Percentiles rank a stretch among this genome's conserved stretches.
Conservation (phyloP, 805 yeast species). For the Cyberlindnera japonica region DNA sequence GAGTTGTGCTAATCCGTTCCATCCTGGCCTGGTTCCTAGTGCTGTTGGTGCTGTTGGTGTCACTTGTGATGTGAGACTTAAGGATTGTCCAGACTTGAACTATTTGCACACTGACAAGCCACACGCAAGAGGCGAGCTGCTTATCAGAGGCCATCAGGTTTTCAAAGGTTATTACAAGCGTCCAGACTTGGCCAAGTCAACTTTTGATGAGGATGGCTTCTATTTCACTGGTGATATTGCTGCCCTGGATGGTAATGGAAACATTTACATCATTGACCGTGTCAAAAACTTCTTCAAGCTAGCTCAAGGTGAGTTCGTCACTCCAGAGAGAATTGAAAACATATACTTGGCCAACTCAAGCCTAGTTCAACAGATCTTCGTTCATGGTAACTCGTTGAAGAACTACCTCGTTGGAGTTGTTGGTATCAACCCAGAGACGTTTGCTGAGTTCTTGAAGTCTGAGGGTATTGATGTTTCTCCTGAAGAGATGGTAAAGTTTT, state of each 20-base stretch:
- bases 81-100: constrained; percentile 46
- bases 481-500: constrained; percentile 2
- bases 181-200: constrained; percentile 42
- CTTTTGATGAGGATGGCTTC: constrained; percentile 48
- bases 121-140: constrained; percentile 43
- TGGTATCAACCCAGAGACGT: constrained; percentile 46
- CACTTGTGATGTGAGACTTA: constrained; percentile 44
- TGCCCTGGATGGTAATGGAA: constrained; percentile 39
- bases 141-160: constrained; percentile 52
- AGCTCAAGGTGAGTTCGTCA: constrained; percentile 53
- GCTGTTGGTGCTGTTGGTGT: constrained; percentile 41
- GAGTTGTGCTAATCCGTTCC: constrained; percentile 27
- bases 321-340: constrained; percentile 66
- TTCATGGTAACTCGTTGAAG: constrained; percentile 53
- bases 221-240: constrained; percentile 60
- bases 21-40: neutral
- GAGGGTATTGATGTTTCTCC: constrained; percentile 5
- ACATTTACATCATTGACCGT: constrained; percentile 49
- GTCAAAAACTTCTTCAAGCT: constrained; percentile 56
- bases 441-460: constrained; percentile 11
- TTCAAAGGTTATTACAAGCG: constrained; percentile 48
- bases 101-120: constrained; percentile 26
- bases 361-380: constrained; percentile 44
- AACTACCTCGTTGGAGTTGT: constrained; percentile 49
- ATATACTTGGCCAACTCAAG: constrained; percentile 42